These are phyloP conservation scores for Trichophaea hybrida DNA, from an alignment of 2,329 filamentous ascomycete species.

Conservation along the genomic window DNA sequence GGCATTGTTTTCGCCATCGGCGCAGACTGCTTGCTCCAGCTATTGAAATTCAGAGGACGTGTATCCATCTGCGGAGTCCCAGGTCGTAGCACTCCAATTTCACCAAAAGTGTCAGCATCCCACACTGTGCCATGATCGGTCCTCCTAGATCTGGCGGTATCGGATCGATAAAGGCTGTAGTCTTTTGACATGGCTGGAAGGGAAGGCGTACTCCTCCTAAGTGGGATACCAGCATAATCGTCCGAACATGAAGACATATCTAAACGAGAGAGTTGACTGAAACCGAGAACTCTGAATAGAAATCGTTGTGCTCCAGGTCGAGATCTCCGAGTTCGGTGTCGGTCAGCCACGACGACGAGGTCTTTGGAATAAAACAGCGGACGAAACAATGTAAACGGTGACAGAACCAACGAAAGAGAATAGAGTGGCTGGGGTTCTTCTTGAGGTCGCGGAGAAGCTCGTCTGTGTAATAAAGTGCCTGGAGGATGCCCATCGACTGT, in stretches of 20 bases:
- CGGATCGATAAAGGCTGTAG: background rate
- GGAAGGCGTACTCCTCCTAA: background rate
- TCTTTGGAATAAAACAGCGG: background rate
- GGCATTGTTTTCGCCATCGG: background rate
- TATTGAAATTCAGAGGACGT: background rate
- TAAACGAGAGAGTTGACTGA: slow-evolving; percentile 1
- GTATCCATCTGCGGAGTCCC: slow-evolving; percentile 1
- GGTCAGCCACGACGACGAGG: slow-evolving; percentile 1
- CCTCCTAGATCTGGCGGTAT: background rate
- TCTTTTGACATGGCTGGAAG: background rate
- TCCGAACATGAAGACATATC: background rate
- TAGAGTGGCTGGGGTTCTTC: background rate
- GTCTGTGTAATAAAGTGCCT: background rate
- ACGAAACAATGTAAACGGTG: background rate
- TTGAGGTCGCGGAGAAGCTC: background rate
- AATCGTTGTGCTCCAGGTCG: slow-evolving; percentile 4
- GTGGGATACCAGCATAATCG: background rate
- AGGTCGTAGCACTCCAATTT: background rate
- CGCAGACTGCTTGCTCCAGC: background rate
- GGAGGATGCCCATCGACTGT: background rate
- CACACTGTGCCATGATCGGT: background rate
- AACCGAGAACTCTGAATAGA: slow-evolving; percentile 3
- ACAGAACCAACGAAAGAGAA: background rate
- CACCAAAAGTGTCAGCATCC: background rate
- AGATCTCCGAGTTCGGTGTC: slow-evolving; percentile 1